Evolutionary conservation across 2,329 filamentous ascomycete genomes (phyloP), one percentile per base, ranked within the genome.

Genomic region (Diplodia corticola): DNA sequence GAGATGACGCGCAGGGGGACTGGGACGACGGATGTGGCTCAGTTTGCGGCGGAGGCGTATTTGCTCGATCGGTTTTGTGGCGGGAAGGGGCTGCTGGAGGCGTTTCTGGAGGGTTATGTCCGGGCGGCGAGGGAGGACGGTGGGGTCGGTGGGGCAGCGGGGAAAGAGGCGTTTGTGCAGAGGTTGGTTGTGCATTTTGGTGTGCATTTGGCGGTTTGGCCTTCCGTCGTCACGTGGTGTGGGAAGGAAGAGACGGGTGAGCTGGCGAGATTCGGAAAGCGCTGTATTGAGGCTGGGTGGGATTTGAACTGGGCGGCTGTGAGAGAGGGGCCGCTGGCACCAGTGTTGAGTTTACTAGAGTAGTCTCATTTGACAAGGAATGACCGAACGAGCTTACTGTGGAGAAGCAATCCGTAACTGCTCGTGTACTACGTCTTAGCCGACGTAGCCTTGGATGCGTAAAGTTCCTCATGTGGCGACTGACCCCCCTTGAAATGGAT

Each of bases 1-100:
- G 76, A 79, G 57, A 74, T 76, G 60, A 69, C 69, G 1, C 70
- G 77, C 2, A 69, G 74, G 2, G 78, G 77, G 4, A 72, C 61
- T 3, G 72, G 72, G 15, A 77, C 76, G 7, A 78, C 76, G 7
- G 77, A 79, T 65, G 73, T 77, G 0, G 77, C 70, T 2, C 77
- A 78, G 46, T 79, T 79, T 60, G 72, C 74, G 17, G 77, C 76
- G 0, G 77, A 78, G 63, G 71, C 77, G 4, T 78, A 73, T 44
- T 69, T 79, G 5, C 71, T 79, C 0, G 77, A 79, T 69, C 69
- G 70, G 1, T 77, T 75, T 64, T 65, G 70, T n/a, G 76, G 75
- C 0, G 68, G 67, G 0, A 71, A 70, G 24, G 75, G 75, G 0
- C 63, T 79, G 13, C 68, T 70, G 3, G 3, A 33, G 12, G 69